A percentile compares a stretch with the other conserved stretches of the same genome.
Evolutionary conservation across 139 green algal genomes (phyloP).

Genomic region (Chlamydomonas sp.): DNA sequence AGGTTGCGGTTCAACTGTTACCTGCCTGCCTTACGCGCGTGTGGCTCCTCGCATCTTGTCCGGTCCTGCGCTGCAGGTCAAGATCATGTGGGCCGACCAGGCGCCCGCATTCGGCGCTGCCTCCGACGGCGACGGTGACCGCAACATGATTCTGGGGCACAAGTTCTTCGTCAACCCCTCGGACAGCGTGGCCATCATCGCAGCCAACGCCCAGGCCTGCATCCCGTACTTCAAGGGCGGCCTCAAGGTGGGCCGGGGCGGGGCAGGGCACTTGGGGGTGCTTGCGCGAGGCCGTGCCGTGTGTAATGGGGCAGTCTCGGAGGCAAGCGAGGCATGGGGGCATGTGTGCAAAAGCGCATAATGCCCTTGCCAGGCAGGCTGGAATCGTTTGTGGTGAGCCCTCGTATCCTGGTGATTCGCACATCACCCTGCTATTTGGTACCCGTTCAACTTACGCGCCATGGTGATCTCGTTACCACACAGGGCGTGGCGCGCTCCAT

Average conservation of each 20-base stretch:
- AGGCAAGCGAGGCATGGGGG: too few species aligned
- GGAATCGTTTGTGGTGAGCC: too few species aligned
- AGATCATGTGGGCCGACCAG: conserved; percentile 82
- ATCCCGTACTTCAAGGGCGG: conserved; percentile 99
- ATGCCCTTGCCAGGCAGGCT: too few species aligned
- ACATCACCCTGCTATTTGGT: not conserved
- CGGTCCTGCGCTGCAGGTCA: conserved; percentile 46
- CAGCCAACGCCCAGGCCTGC: conserved; percentile 91
- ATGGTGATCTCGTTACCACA: not conserved
- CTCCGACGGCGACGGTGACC: conserved; percentile 95
- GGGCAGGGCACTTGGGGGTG: not conserved
- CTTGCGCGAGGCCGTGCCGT: not conserved
- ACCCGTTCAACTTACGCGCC: not conserved
- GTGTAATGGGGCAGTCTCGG: not conserved
- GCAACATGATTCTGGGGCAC: conserved; percentile 99
- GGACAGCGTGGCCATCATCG: conserved; percentile 98
- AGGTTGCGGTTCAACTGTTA: too few species aligned
- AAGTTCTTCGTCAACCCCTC: conserved; percentile 98
- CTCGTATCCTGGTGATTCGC: too few species aligned
- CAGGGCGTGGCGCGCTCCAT: conserved; percentile 97
- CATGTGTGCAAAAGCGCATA: too few species aligned
- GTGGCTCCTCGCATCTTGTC: not conserved
- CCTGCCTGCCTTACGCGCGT: not conserved
- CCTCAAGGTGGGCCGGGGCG: conserved; percentile 79
- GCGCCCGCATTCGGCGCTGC: conserved; percentile 89